Evolutionary conservation across 2,329 filamentous ascomycete genomes (phyloP).

Genomic region (Colletotrichum sp.): DNA sequence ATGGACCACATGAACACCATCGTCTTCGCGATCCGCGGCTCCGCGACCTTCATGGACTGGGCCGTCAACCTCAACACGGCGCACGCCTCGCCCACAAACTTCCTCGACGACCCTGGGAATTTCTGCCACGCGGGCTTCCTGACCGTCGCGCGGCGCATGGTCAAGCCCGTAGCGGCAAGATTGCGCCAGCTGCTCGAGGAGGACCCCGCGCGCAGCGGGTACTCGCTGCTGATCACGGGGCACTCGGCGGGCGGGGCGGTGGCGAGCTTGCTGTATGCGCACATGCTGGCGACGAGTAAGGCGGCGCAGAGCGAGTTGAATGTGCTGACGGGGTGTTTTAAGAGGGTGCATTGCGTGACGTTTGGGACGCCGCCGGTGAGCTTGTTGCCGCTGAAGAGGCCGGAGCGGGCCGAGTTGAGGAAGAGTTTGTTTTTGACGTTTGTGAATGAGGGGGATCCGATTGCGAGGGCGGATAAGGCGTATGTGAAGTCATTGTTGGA

Average conservation of each 20-base stretch:
- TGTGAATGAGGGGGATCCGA: slow-evolving; percentile 86
- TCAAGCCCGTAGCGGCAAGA: slow-evolving; percentile 72
- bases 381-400: slow-evolving; percentile 70
- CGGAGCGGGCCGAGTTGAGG: slow-evolving; percentile 49
- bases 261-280: slow-evolving; percentile 78
- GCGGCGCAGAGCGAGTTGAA: slow-evolving; percentile 71
- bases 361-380: slow-evolving; percentile 85
- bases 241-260: slow-evolving; percentile 88
- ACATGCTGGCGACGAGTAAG: slow-evolving; percentile 69
- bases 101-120: slow-evolving; percentile 80
- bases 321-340: slow-evolving; percentile 72
- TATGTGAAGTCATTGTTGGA: slow-evolving; percentile 77
- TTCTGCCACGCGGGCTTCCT: slow-evolving; percentile 84
- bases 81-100: slow-evolving; percentile 68
- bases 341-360: slow-evolving; percentile 81
- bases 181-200: slow-evolving; percentile 74
- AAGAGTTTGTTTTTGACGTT: slow-evolving; percentile 82
- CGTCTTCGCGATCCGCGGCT: slow-evolving; percentile 84
- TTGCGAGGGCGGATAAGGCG: slow-evolving; percentile 76
- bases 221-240: slow-evolving; percentile 81
- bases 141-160: slow-evolving; percentile 76
- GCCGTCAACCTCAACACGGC: slow-evolving; percentile 78
- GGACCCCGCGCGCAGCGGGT: slow-evolving; percentile 68
- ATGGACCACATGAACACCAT: slow-evolving; percentile 80
- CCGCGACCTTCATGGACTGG: slow-evolving; percentile 84